These are phyloP conservation scores for Sarcodon sp. DNA, from an alignment of 768 basidiomycete species.

Conservation along the genomic window DNA sequence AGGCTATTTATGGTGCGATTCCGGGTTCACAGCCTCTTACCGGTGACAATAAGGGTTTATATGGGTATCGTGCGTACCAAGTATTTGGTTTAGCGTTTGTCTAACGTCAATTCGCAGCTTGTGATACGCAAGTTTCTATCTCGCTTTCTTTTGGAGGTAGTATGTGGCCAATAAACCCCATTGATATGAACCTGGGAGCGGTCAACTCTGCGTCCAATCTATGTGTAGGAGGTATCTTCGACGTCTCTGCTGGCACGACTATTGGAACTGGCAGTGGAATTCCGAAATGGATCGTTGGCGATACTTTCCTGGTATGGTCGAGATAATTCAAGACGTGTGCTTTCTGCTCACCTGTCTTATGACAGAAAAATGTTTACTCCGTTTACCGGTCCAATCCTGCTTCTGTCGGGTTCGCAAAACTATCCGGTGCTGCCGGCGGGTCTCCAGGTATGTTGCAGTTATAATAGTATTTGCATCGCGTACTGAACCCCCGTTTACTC, in stretches of 20 bases:
- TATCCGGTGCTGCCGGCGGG: constrained; percentile 20
- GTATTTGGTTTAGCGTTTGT: not conserved
- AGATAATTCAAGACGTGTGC: too few relatives aligned
- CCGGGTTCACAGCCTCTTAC: constrained; percentile 35
- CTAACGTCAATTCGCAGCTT: constrained; percentile 35
- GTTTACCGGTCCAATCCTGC: constrained; percentile 35
- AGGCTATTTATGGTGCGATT: constrained; percentile 53
- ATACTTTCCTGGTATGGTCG: constrained; percentile 25
- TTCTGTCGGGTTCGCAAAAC: constrained; percentile 36
- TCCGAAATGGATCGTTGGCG: constrained; percentile 30
- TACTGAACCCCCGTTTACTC: too few relatives aligned
- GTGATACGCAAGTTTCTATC: constrained; percentile 38
- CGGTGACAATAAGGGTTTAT: constrained; percentile 55
- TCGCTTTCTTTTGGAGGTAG: constrained; percentile 69
- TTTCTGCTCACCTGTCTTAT: too few relatives aligned
- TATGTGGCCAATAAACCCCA: constrained; percentile 59
- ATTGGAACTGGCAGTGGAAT: constrained; percentile 20
- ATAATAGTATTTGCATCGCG: too few relatives aligned
- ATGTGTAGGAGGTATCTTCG: constrained; percentile 65
- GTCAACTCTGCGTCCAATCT: constrained; percentile 21
- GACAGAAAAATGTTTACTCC: constrained; percentile 38
- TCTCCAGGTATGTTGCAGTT: constrained; percentile 9
- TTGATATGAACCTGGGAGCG: constrained; percentile 72
- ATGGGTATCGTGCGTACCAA: constrained; percentile 52
- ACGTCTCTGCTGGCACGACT: constrained; percentile 37